Evolutionary conservation across 768 basidiomycete genomes (phyloP).

Genomic region (Xanthoconium purpureum): DNA sequence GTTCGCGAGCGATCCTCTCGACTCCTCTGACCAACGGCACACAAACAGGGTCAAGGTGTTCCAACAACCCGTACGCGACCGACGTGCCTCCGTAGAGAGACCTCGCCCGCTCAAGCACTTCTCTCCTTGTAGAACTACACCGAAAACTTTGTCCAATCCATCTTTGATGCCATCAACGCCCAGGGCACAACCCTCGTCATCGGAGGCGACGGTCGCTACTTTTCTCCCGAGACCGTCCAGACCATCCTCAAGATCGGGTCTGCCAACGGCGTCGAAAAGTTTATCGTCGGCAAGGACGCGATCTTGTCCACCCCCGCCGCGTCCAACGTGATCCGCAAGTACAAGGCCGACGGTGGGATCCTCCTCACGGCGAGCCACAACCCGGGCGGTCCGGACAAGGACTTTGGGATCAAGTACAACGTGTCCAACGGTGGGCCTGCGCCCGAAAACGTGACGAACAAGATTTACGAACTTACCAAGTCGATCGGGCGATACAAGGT

Average conservation of each 20-base stretch:
- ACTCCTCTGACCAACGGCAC: constrained; percentile 17
- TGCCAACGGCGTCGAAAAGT: constrained; percentile 87
- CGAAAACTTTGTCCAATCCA: constrained; percentile 96
- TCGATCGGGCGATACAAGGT: constrained; percentile 81
- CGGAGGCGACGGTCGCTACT: constrained; percentile 96
- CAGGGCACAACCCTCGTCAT: constrained; percentile 85
- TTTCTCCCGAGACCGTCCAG: constrained; percentile 80
- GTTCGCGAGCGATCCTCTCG: constrained; percentile 12
- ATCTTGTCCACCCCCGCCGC: constrained; percentile 98
- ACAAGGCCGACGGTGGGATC: constrained; percentile 96
- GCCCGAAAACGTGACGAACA: constrained; percentile 93
- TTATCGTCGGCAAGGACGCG: constrained; percentile 87
- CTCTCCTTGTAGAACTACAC: constrained; percentile 77
- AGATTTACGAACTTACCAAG: constrained; percentile 91
- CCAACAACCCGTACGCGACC: constrained; percentile 78
- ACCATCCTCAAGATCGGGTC: constrained; percentile 92
- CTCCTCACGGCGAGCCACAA: constrained; percentile 97
- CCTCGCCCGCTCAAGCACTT: constrained; percentile 18
- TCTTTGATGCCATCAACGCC: constrained; percentile 84
- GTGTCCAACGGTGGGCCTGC: constrained; percentile 97
- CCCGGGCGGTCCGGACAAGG: constrained; percentile 95
- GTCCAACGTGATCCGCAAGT: constrained; percentile 92
- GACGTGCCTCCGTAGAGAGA: constrained; percentile 8
- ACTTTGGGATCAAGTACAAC: constrained; percentile 99
- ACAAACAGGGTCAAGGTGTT: constrained; percentile 96